These are phyloP conservation scores for Juncus effusus DNA, from an alignment of 176 grass and related monocot species.

Conservation along the genomic window DNA sequence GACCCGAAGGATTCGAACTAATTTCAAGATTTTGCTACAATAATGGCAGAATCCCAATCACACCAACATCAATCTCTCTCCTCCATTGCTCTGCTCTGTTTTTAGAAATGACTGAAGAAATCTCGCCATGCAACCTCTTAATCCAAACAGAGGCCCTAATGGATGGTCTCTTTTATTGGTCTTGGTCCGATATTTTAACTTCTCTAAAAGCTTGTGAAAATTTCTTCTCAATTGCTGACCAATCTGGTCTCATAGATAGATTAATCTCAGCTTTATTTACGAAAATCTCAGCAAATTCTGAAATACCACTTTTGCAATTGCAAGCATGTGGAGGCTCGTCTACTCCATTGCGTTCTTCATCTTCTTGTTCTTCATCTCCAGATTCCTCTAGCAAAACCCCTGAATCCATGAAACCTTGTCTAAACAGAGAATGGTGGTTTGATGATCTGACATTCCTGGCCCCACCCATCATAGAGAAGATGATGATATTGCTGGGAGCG, in stretches of 20 bases:
- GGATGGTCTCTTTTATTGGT: conserved; percentile 69
- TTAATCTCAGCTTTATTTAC: conserved; percentile 62
- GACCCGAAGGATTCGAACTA: conserved; percentile 66
- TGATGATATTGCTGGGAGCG: conserved; percentile 58
- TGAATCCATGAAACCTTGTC: conserved; percentile 52
- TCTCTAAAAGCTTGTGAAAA: conserved; percentile 60
- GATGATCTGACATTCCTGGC: conserved; percentile 66
- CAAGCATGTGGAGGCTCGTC: conserved; percentile 18
- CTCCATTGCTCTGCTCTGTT: conserved; percentile 60
- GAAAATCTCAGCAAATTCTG: conserved; percentile 53
- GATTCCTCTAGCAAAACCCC: conserved; percentile 67
- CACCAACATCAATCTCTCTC: conserved; percentile 52
- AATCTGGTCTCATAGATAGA: conserved; percentile 41
- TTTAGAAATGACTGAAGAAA: conserved; percentile 82
- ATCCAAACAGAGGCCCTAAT: conserved; percentile 56
- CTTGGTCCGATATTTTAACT: conserved; percentile 56
- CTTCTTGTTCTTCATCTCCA: conserved; percentile 62
- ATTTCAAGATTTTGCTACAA: conserved; percentile 76
- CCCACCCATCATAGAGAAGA: conserved; percentile 55
- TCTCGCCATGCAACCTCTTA: conserved; percentile 65
- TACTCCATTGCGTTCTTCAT: conserved; percentile 42
- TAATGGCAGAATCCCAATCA: conserved; percentile 53
- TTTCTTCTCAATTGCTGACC: conserved; percentile 32
- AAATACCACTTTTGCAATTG: conserved; percentile 23
- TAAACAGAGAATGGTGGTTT: conserved; percentile 77